Percentiles rank a stretch among this genome's conserved stretches.
phyloP scores from a whole-genome alignment of 495 filamentous ascomycete genomes.

The Xylaria sp. region DNA sequence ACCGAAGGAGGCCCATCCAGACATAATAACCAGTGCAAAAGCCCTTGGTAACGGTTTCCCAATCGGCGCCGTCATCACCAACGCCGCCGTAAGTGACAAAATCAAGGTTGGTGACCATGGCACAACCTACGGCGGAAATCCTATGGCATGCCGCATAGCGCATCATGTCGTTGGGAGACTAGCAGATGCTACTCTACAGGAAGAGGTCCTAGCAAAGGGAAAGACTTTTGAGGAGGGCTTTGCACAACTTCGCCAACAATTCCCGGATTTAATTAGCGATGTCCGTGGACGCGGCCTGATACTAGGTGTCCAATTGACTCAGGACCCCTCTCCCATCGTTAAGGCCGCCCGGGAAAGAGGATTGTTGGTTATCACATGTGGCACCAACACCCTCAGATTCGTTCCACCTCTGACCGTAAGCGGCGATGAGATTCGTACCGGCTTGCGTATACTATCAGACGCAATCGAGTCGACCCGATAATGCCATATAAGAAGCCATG shows the following conservation, averaged over 20 bases:
- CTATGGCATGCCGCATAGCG: conserved; percentile 81
- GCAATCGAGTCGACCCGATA: conserved; percentile 62
- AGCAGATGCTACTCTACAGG: conserved; percentile 67
- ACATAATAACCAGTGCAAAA: conserved; percentile 93
- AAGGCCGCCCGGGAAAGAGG: conserved; percentile 88
- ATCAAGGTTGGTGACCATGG: conserved; percentile 95
- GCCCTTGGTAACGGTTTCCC: conserved; percentile 96
- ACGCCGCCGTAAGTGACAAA: conserved; percentile 73
- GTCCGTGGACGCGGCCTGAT: conserved; percentile 85
- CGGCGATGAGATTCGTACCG: conserved; percentile 76
- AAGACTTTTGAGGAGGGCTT: conserved; percentile 71
- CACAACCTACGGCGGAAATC: conserved; percentile 97
- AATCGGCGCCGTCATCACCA: conserved; percentile 90
- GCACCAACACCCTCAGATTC: conserved; percentile 85
- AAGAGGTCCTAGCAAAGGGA: conserved; percentile 68
- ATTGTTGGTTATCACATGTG: conserved; percentile 88
- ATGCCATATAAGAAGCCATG: neutral
- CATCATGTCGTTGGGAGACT: conserved; percentile 83
- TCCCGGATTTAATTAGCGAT: conserved; percentile 75
- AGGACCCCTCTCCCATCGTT: conserved; percentile 73
- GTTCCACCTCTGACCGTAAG: conserved; percentile 82
- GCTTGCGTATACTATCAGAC: conserved; percentile 76
- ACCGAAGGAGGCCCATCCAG: conserved; percentile 83
- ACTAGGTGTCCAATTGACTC: conserved; percentile 79
- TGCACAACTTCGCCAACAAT: conserved; percentile 65